These are phyloP conservation scores for Kluyveromyces siamensis DNA, from an alignment of 805 yeast species.

Conservation along the genomic window DNA sequence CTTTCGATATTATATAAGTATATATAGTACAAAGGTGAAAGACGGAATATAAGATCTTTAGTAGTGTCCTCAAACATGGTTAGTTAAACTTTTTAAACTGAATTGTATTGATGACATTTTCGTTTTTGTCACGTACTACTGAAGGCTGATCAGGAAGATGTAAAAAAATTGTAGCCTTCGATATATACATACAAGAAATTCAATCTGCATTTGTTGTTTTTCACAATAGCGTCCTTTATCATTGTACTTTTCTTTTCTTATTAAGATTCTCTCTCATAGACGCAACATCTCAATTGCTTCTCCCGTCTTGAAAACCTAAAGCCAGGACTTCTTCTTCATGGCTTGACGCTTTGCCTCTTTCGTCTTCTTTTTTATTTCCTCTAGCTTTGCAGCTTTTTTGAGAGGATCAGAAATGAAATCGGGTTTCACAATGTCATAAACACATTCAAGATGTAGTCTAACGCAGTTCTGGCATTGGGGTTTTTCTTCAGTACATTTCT, in stretches of 20 bases:
- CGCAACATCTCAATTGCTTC: not conserved
- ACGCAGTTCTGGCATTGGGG: slow-evolving; percentile 54
- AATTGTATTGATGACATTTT: not conserved
- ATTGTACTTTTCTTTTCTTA: not conserved
- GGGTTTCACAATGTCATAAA: slow-evolving; percentile 43
- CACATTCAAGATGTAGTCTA: slow-evolving; percentile 49
- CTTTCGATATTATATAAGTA: not conserved
- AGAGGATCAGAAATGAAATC: slow-evolving; percentile 39
- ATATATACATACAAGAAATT: too few relatives aligned
- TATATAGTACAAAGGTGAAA: not conserved
- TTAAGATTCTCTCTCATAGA: not conserved
- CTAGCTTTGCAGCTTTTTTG: slow-evolving; percentile 37
- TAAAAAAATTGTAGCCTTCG: too few relatives aligned
- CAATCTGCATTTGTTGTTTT: too few relatives aligned
- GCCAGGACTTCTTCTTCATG: slow-evolving; percentile 20
- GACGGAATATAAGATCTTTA: not conserved
- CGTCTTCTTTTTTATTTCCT: slow-evolving; percentile 41
- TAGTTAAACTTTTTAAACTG: too few relatives aligned
- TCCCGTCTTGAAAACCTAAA: not conserved
- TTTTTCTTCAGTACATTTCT: slow-evolving; percentile 59
- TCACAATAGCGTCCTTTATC: not conserved
- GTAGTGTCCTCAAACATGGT: not conserved
- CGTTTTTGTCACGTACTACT: not conserved
- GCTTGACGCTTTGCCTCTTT: slow-evolving; percentile 34
- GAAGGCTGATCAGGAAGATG: too few relatives aligned